Percentiles rank a stretch among this genome's conserved stretches.
Conservation (phyloP, 169 alveolate species). For the Eimeria acervulina region DNA sequence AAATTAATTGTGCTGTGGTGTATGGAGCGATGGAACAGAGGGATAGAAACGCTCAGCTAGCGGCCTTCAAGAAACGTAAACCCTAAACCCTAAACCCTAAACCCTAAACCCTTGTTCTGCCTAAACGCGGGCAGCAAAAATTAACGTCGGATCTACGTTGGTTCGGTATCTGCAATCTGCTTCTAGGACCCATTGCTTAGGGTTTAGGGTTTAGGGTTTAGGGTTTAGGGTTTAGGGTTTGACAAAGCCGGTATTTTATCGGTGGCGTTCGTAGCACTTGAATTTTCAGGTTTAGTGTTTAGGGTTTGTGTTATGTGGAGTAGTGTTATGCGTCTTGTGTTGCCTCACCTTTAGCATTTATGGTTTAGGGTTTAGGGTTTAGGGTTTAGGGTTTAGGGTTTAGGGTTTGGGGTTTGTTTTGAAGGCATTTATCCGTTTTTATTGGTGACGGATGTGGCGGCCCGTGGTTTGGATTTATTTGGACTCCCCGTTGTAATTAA, state of each 20-base stretch:
- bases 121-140: too few relatives aligned
- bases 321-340: too few relatives aligned
- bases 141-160: too few relatives aligned
- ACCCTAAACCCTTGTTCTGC: not conserved
- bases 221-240: not conserved
- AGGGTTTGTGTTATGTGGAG: too few relatives aligned
- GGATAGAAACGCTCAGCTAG: conserved; percentile 82
- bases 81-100: conserved; percentile 50
- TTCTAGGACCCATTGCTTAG: too few relatives aligned
- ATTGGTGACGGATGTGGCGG: conserved; percentile 99
- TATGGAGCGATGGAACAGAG: conserved; percentile 95
- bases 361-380: conserved; percentile 27
- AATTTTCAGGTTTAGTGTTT: not conserved
- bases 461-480: conserved; percentile 98
- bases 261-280: not conserved
- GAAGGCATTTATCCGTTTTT: conserved; percentile 86
- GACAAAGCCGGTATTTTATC: not conserved
- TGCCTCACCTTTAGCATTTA: too few relatives aligned
- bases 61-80: conserved; percentile 74
- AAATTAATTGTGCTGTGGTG: conserved; percentile 84
- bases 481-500: conserved; percentile 94
- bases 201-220: not conserved
- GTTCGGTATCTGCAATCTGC: too few relatives aligned
- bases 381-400: conserved; percentile 46
- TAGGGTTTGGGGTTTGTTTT: not conserved